Conservation (phyloP, 2,329 filamentous ascomycete species). For the Acrodontium crateriforme region DNA sequence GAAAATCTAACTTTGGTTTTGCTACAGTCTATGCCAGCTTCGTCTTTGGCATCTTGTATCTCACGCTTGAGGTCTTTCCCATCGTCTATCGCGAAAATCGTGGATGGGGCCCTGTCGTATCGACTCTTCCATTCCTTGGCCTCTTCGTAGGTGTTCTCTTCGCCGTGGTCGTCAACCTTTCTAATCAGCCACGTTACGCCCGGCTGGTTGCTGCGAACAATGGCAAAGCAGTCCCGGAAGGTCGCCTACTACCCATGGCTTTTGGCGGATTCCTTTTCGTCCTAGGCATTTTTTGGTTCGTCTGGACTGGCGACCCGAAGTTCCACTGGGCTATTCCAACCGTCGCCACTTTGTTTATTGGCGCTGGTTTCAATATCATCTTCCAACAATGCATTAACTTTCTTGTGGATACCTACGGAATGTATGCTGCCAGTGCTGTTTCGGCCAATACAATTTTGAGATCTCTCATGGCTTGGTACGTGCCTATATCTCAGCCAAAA, state of each 20-base stretch:
- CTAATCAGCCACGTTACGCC: conserved; percentile 34
- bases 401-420: conserved; percentile 23
- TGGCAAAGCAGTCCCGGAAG: conserved; percentile 22
- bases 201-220: conserved; percentile 24
- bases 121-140: conserved; percentile 33
- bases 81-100: conserved; percentile 33
- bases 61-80: conserved; percentile 34
- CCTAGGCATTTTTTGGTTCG: conserved; percentile 23
- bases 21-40: conserved; percentile 34
- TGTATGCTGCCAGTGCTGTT: conserved; percentile 36
- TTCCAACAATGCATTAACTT: conserved; percentile 37
- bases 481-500: background rate
- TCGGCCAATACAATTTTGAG: conserved; percentile 38
- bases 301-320: conserved; percentile 26
- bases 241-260: conserved; percentile 31
- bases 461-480: conserved; percentile 24
- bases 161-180: conserved; percentile 28
- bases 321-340: conserved; percentile 30
- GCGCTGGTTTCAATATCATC: conserved; percentile 33
- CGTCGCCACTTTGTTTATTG: conserved; percentile 30
- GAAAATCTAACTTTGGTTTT: no score
- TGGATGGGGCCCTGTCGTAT: conserved; percentile 28
- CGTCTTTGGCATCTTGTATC: conserved; percentile 34
- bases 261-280: conserved; percentile 31
- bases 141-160: conserved; percentile 30